These are phyloP conservation scores for Cladophialophora bantiana DNA, from an alignment of 2,329 filamentous ascomycete species.

Conservation along the genomic window DNA sequence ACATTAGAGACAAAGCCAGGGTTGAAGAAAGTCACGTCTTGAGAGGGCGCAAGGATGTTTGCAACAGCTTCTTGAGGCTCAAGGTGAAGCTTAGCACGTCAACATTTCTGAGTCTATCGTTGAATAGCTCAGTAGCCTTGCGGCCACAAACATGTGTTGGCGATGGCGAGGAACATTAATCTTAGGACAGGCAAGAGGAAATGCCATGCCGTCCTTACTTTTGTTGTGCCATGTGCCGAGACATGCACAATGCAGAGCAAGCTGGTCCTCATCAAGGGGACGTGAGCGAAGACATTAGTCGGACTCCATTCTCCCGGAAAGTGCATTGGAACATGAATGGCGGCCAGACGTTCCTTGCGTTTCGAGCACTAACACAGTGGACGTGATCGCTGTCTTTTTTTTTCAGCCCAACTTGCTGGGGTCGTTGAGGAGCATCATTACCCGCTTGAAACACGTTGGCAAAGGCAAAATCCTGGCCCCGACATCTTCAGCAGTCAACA, in stretches of 20 bases:
- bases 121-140: not conserved
- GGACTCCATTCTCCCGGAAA: too few species aligned
- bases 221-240: too few species aligned
- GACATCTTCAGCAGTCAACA: not conserved
- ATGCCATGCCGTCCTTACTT: too few species aligned
- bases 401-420: not conserved
- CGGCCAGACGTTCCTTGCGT: too few species aligned
- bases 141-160: not conserved
- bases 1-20: slow-evolving; percentile 78
- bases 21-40: slow-evolving; percentile 25
- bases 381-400: not conserved
- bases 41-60: slow-evolving; percentile 5
- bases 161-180: not conserved
- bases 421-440: not conserved
- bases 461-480: not conserved
- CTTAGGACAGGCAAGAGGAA: not conserved
- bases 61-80: not conserved
- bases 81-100: not conserved
- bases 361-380: too few species aligned
- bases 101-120: not conserved
- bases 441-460: not conserved
- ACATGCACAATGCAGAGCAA: too few species aligned
- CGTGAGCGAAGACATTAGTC: too few species aligned
- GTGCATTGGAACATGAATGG: too few species aligned
- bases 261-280: too few species aligned